Evolutionary conservation across 768 basidiomycete genomes (phyloP), one percentile per base, ranked within the genome.

Genomic region (Hypholoma fasciculare): DNA sequence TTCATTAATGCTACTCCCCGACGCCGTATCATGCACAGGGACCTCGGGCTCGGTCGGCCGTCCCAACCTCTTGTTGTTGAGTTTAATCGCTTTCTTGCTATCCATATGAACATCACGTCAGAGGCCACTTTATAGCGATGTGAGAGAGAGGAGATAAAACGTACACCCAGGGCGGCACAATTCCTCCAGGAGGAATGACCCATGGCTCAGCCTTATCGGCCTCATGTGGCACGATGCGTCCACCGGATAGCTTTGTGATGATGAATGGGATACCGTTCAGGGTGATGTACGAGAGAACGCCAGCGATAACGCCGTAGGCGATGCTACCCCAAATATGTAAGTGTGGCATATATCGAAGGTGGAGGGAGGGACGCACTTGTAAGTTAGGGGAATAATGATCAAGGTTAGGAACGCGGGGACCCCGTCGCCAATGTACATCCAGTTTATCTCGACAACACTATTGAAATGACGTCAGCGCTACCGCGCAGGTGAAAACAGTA

Each of bases 281-380:
- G 56, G 91, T 60, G 48, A 90, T 65, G 70, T 91, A 93, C 13
- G 86, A 82, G 38, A 79, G 49, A 52, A 95, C 77, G 37, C 92
- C 93, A 0, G 89, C 85, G 61, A 95, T 93, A 69, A 94, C 88
- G 63, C 92, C 92, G 67, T 94, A 93, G 40, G 92, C 91, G 67
- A 94, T 93, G 78, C 89, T 92, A 13, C 3, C 12, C 57, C 36
- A 20, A 27, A 64, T 30, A 62, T 48, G 20, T 26, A 26, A 26
- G 3, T 6, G 47, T 40, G 43, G 52, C 6, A 49, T 7, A n/a
- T 23, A 23, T 23, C 4, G 23, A 23, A 47, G 3, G 7, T 44
- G 5, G 27, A 46, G 7, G 19, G 4, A 8, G 19, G 52, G 11
- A 72, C 82, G 61, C 57, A 89, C 88, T 92, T 92, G 80, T 85